Percentiles rank a stretch among this genome's conserved stretches.
Conservation (phyloP, 192 early-diverging fungal genomes). For the Backusella psychrophila region DNA sequence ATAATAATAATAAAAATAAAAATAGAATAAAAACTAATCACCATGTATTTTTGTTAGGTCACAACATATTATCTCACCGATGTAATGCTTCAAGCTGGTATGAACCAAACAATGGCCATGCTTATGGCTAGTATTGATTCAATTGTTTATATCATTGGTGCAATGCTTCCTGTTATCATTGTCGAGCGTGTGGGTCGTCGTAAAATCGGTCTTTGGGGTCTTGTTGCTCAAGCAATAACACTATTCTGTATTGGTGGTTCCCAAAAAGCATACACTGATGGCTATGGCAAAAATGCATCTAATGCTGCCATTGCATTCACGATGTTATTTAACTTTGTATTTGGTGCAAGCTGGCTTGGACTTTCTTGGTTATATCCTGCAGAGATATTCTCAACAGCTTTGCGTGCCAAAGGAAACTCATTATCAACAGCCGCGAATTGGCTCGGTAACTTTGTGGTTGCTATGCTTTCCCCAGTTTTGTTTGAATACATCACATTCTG, state of each 20-base stretch:
- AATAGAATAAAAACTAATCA: neutral
- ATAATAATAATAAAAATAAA: slow-evolving; percentile 3
- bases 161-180: slow-evolving; percentile 68
- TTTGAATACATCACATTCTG: slow-evolving; percentile 55
- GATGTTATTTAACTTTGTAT: slow-evolving; percentile 66
- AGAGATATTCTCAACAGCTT: slow-evolving; percentile 74
- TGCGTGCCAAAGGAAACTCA: slow-evolving; percentile 75
- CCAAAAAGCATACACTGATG: slow-evolving; percentile 23
- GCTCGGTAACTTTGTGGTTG: slow-evolving; percentile 71
- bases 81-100: slow-evolving; percentile 49
- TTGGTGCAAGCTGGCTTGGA: slow-evolving; percentile 78
- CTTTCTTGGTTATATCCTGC: slow-evolving; percentile 77
- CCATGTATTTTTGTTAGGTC: neutral
- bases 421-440: slow-evolving; percentile 77
- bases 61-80: slow-evolving; percentile 28
- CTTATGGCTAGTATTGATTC: slow-evolving; percentile 61
- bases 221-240: slow-evolving; percentile 35
- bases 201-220: slow-evolving; percentile 62
- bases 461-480: slow-evolving; percentile 60
- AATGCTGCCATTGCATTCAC: slow-evolving; percentile 52
- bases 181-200: slow-evolving; percentile 72
- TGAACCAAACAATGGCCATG: slow-evolving; percentile 40
- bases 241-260: slow-evolving; percentile 29
- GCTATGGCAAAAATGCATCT: slow-evolving; percentile 27
- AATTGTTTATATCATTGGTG: slow-evolving; percentile 66